Conservation (phyloP, 2,329 filamentous ascomycete genomes). For the Monilinia fructicola region DNA sequence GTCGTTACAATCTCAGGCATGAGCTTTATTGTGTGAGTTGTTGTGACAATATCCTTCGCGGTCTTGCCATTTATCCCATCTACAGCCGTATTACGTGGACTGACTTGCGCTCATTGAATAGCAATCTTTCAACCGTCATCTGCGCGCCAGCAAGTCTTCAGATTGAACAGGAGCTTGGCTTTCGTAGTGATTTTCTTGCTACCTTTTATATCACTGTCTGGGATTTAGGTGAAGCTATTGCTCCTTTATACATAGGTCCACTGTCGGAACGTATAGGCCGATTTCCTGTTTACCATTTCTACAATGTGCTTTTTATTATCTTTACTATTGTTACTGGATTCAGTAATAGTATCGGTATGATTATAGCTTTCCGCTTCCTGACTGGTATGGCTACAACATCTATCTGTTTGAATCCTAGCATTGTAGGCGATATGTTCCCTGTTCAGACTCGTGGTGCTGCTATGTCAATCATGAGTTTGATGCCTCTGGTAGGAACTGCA, state of each 20-base stretch:
- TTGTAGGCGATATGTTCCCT: constrained; percentile 48
- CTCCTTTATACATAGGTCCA: constrained; percentile 47
- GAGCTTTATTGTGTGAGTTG: constrained; percentile 1
- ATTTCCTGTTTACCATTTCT: constrained; percentile 44
- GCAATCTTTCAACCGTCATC: neutral
- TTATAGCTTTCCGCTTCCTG: constrained; percentile 45
- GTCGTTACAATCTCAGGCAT: neutral
- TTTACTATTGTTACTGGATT: constrained; percentile 50
- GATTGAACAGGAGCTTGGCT: neutral
- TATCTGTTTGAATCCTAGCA: constrained; percentile 45
- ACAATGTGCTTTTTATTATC: constrained; percentile 52
- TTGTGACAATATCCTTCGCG: neutral
- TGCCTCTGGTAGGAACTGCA: constrained; percentile 35
- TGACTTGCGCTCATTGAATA: neutral
- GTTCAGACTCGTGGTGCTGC: constrained; percentile 48
- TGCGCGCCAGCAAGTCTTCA: neutral
- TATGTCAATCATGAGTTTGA: constrained; percentile 40
- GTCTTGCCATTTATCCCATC: neutral
- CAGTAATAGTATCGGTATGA: constrained; percentile 44
- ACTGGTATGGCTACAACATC: constrained; percentile 34
- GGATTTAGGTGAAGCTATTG: constrained; percentile 49
- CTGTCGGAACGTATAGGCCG: constrained; percentile 48
- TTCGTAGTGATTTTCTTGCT: neutral
- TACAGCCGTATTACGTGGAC: too few species aligned
- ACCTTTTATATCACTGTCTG: constrained; percentile 39